These are phyloP conservation scores for Lasiodiplodia citricola DNA, from an alignment of 2,329 filamentous ascomycete species.

Conservation along the genomic window DNA sequence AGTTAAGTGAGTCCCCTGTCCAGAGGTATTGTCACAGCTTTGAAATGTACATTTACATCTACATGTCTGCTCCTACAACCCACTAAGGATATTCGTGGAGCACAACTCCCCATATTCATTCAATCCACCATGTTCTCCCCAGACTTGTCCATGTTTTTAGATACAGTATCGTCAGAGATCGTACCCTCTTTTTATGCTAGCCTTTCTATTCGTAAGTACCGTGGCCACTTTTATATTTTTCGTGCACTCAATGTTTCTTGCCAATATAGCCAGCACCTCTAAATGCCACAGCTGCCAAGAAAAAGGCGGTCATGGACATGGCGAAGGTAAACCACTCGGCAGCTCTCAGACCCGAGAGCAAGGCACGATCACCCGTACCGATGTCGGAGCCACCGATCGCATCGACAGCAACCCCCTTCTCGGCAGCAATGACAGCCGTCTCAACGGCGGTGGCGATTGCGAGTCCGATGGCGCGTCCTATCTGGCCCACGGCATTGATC, in stretches of 20 bases:
- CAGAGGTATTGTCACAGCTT: not conserved
- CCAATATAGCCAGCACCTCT: slow-evolving; percentile 36
- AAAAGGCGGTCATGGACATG: not conserved
- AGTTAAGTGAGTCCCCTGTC: not conserved
- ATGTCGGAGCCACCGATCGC: slow-evolving; percentile 29
- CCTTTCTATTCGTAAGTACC: no score
- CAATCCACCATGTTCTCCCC: no score
- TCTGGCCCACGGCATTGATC: slow-evolving; percentile 67
- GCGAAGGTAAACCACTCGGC: slow-evolving; percentile 18
- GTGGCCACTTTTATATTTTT: no score
- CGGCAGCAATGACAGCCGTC: slow-evolving; percentile 61
- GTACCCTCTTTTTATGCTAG: no score
- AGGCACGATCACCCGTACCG: slow-evolving; percentile 29
- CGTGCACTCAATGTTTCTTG: slow-evolving; percentile 10
- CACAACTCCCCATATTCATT: no score
- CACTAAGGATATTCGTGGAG: no score
- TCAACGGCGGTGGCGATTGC: slow-evolving; percentile 68
- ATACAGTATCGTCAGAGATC: no score
- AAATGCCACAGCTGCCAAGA: slow-evolving; percentile 30
- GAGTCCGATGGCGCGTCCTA: slow-evolving; percentile 66
- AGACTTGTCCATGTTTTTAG: no score
- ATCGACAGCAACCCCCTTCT: slow-evolving; percentile 42
- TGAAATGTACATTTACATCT: no score
- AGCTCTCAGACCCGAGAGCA: slow-evolving; percentile 37
- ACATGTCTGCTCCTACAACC: no score